Percentiles rank a stretch among this genome's conserved stretches.
Conservation (phyloP, 2,329 filamentous ascomycete genomes). For the Penicillium sp. region DNA sequence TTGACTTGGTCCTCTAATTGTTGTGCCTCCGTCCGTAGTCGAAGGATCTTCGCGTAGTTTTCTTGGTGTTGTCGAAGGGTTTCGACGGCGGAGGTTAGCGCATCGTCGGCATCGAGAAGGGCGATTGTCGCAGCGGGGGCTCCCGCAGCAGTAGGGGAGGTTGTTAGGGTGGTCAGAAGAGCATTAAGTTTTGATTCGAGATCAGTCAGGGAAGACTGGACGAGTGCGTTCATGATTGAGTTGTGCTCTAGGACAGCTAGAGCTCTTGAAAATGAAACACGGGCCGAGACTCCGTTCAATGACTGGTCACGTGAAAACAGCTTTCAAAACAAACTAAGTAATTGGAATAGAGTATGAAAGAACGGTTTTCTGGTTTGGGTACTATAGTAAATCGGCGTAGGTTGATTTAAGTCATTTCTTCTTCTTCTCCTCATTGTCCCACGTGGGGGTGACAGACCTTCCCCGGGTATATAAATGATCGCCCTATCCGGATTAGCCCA, state of each 20-base stretch:
- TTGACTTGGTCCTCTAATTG: slow-evolving; percentile 43
- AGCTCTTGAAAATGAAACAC: neutral
- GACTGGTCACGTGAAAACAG: slow-evolving; percentile 6
- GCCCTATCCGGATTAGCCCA: neutral
- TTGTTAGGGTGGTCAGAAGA: slow-evolving; percentile 43
- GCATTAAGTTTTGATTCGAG: slow-evolving; percentile 46
- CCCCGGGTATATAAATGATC: slow-evolving; percentile 1
- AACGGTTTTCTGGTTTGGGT: too few relatives aligned
- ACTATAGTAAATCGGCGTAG: too few relatives aligned
- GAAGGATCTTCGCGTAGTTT: slow-evolving; percentile 45
- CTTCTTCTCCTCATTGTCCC: neutral
- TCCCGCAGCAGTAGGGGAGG: slow-evolving; percentile 44
- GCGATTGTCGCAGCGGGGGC: slow-evolving; percentile 43
- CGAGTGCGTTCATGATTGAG: slow-evolving; percentile 40
- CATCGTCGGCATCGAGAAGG: slow-evolving; percentile 45
- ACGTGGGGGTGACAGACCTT: neutral
- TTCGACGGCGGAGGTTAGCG: slow-evolving; percentile 41
- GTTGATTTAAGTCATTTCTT: too few relatives aligned
- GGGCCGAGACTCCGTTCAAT: slow-evolving; percentile 1
- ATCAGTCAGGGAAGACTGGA: slow-evolving; percentile 41
- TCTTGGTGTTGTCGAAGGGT: slow-evolving; percentile 46
- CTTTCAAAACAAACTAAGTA: neutral
- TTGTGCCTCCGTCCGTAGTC: slow-evolving; percentile 42
- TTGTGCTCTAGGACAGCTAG: neutral
- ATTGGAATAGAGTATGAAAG: too few relatives aligned